A percentile compares a stretch with the other conserved stretches of the same genome.
These are phyloP conservation scores for Pinus taeda DNA, from an alignment of 75 land plant species.

Conservation along the genomic window DNA sequence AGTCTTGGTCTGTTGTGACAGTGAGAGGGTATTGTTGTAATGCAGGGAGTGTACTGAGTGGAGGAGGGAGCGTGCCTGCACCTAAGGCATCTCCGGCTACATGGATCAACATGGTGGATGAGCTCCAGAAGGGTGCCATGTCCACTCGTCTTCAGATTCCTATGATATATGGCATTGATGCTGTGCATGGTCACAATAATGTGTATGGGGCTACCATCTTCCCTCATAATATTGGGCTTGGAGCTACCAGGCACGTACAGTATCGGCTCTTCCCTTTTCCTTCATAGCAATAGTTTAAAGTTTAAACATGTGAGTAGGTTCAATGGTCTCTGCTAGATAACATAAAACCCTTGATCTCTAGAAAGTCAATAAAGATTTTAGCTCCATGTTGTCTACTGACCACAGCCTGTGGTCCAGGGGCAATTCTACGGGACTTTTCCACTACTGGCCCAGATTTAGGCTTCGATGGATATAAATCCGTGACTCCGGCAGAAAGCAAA, in stretches of 20 bases:
- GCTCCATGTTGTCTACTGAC: conserved; percentile 11
- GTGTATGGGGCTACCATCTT: conserved; percentile 60
- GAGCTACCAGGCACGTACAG: conserved; percentile 23
- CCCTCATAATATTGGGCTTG: conserved; percentile 64
- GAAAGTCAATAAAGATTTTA: conserved; percentile 11
- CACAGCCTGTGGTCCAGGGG: not conserved
- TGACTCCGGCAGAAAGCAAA: no score
- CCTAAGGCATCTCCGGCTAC: conserved; percentile 37
- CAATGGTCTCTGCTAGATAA: not conserved
- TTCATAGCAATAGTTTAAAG: no score
- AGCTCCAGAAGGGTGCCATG: conserved; percentile 53
- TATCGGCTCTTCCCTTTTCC: not conserved
- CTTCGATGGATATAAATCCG: no score
- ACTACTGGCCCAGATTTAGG: no score
- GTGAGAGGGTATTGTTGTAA: conserved; percentile 4
- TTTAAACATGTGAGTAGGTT: no score
- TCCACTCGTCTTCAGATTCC: conserved; percentile 67
- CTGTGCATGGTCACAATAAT: conserved; percentile 57
- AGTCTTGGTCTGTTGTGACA: not conserved
- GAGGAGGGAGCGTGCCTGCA: conserved; percentile 56
- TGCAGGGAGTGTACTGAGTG: conserved; percentile 59
- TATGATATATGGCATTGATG: conserved; percentile 65
- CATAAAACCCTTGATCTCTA: not conserved
- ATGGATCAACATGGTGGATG: conserved; percentile 71
- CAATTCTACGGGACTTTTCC: no score